These are phyloP conservation scores for Avena eriantha DNA, from an alignment of 176 grass and related monocot genomes.

Conservation along the genomic window DNA sequence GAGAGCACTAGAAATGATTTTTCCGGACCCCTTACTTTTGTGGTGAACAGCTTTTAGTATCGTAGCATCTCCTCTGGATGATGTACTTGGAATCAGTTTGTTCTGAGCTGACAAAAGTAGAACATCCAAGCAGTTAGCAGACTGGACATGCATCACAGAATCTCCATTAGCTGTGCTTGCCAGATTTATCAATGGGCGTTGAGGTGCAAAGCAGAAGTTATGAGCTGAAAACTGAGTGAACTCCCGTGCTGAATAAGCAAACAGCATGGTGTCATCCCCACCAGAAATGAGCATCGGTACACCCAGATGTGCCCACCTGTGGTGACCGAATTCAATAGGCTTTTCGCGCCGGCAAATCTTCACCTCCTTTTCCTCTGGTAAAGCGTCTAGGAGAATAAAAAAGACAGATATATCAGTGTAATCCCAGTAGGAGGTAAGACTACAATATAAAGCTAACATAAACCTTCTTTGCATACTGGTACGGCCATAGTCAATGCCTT, in stretches of 20 bases:
- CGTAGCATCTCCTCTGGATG: conserved; percentile 51
- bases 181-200: conserved; percentile 74
- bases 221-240: conserved; percentile 90
- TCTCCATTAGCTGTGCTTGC: conserved; percentile 51
- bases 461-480: conserved; percentile 92
- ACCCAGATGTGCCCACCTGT: conserved; percentile 94
- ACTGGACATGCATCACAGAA: conserved; percentile 83
- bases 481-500: conserved; percentile 85
- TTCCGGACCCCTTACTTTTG: conserved; percentile 67
- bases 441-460: conserved; percentile 37
- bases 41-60: conserved; percentile 54
- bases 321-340: conserved; percentile 73
- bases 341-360: conserved; percentile 67
- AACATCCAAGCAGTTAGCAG: conserved; percentile 71
- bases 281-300: conserved; percentile 97
- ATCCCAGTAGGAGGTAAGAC: background rate
- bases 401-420: background rate
- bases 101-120: conserved; percentile 61
- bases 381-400: conserved; percentile 61
- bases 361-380: conserved; percentile 60
- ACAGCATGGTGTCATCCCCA: conserved; percentile 89
- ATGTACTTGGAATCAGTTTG: conserved; percentile 50
- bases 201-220: conserved; percentile 94
- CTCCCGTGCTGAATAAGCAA: conserved; percentile 92
- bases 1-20: conserved; percentile 71